Base-by-base conservation (phyloP, 169 alveolate species). In the Fabrea salina region DNA sequence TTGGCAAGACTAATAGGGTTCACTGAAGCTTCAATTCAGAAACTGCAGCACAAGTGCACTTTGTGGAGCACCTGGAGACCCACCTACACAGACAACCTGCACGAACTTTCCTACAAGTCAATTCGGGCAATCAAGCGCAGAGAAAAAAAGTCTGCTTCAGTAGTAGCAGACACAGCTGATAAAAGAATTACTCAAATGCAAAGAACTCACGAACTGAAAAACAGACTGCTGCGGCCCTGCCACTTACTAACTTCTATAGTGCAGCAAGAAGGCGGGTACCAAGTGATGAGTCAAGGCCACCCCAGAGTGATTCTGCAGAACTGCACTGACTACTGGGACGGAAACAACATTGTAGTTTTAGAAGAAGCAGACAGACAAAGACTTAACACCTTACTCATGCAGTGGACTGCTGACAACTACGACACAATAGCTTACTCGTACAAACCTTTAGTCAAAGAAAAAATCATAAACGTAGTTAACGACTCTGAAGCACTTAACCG, bases 1-100 rank as follows among this genome's bases (percentile, higher is more conserved):
- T 19, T 77, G 8, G 71, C 57, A 3, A 61, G 47, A 30, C 32
- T 61, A 13, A 77, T 77, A 25, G 70, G 67, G 54, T 77, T 77
- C 37, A 77, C 68, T 77, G 79, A 77, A 16, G 2, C 49, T 13
- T 13, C 70, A 11, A 27, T 72, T 49, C n/a, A 33, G 25, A 40
- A 72, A 27, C 35, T 50, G 22, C 7, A 51, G n/a, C 43, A 68
- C 30, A 11, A 8, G 13, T 43, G 64, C 39, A 68, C 78, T 22
- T 68, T 68, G n/a, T 68, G 78, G 35, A 40, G 44, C 66, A 68
- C 78, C 66, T 68, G 78, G 67, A 13, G 61, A n/a, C 78, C 78
- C 7, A 43, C 27, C n/a, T 16, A 61, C 16, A 43, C 66, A 19
- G 78, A 68, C 13, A n/a, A 35, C 44, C 39, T 68, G 7, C 74